A percentile compares a stretch with the other conserved stretches of the same genome.
Evolutionary conservation across 352 stramenopile species (phyloP).

Genomic region (Phytophthora chlamydospora): DNA sequence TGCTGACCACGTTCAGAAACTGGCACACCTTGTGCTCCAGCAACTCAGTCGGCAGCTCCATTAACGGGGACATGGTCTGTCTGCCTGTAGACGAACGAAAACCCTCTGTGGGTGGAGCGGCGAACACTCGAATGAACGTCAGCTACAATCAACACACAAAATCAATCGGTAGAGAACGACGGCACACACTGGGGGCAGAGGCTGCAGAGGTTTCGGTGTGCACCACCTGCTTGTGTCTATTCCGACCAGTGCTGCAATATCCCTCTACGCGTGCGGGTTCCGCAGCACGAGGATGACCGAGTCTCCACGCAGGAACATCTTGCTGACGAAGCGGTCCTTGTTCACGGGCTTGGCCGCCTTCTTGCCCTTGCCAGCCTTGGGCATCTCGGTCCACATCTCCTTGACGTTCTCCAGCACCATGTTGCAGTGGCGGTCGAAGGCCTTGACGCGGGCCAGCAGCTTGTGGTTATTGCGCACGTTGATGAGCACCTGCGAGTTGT

Average conservation of each 20-base stretch:
- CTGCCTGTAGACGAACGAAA: background rate
- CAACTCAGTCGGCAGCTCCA: constrained; percentile 42
- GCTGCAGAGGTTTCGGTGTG: constrained; percentile 2
- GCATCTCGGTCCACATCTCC: constrained; percentile 99
- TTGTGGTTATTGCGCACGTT: constrained; percentile 99
- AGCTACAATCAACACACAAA: background rate
- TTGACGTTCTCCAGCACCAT: constrained; percentile 99
- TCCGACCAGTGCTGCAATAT: constrained; percentile 32
- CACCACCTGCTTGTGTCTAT: constrained; percentile 32
- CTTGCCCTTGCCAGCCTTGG: constrained; percentile 97
- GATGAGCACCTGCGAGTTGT: constrained; percentile 98
- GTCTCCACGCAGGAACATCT: constrained; percentile 99
- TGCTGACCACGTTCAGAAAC: constrained; percentile 49
- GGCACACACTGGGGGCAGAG: constrained; percentile 10
- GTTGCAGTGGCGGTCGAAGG: constrained; percentile 99
- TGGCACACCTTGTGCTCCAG: constrained; percentile 50
- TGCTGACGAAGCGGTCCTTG: constrained; percentile 98
- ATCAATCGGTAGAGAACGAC: constrained; percentile 9
- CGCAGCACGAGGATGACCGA: constrained; percentile 99
- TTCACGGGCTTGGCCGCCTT: constrained; percentile 97
- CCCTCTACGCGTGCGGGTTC: constrained; percentile 92
- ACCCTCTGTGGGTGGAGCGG: background rate
- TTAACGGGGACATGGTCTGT: constrained; percentile 18
- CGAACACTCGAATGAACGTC: background rate
- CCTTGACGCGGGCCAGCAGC: constrained; percentile 98